Base-by-base conservation (phyloP, 176 grass and related monocot species). In the Oryza glaberrima region DNA sequence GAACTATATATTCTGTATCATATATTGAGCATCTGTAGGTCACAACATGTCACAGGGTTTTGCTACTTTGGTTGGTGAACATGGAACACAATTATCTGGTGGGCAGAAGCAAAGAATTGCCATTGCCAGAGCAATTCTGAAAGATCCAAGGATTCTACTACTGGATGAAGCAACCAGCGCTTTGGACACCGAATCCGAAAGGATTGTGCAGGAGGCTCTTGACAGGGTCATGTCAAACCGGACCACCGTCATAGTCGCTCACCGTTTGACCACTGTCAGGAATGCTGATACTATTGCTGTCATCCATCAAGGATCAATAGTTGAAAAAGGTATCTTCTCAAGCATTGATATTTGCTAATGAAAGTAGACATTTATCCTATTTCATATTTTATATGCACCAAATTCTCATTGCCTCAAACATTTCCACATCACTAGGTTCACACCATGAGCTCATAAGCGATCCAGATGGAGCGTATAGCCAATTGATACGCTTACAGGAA, bases 71-170 rank as follows among this genome's bases (percentile, higher is more conserved):
- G 91, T 97, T 83, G 94, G 94, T 47, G 89, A 94, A 69, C 94
- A 92, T 86, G 94, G 94, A 76, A 88, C 94, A 61, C 91, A 94
- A 48, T 72, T 97, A 78, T 97, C 91, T 46, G 94, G 91, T 75
- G 94, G 94, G 16, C 94, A 97, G 20, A 97, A 97, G 72, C 94
- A 97, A 78, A 92, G 91, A 72, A 89, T 97, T 54, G 91, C 94
- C 49, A 97, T 97, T 73, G 91, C 94, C 0, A 92, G 94, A 88
- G 91, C 94, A 25, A 90, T 94, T 75, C 85, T 97, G 44, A 97
- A 97, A 90, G 70, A 97, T 86, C 94, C 94, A 71, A 89, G 86
- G 58, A 97, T 97, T 60, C 74, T 97, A 71, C 79, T 97, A 36
- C 49, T 97, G 51, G 91, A 97, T 51, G 94, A 97, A 90, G 91